Conservation (phyloP, 331 rosid species). For the Rhamnella rubrinervis region DNA sequence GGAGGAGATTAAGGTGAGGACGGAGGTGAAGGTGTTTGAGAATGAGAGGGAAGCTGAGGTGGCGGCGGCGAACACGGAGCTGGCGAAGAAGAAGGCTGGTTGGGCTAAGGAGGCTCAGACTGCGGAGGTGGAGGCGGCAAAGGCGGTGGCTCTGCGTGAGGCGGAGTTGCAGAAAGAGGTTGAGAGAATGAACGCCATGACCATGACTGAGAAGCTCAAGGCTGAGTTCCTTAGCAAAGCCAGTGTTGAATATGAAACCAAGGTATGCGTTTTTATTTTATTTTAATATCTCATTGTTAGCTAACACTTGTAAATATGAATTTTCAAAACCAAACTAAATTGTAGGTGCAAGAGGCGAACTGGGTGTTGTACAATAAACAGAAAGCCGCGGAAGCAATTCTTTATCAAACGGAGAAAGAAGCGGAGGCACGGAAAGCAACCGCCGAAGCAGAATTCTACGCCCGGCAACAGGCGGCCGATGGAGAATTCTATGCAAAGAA, state of each 20-base stretch:
- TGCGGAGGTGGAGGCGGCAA: background rate
- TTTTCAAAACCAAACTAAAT: background rate
- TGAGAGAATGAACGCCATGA: constrained; percentile 57
- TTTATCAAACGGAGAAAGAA: constrained; percentile 51
- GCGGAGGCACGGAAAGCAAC: constrained; percentile 51
- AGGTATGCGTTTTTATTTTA: constrained; percentile 7
- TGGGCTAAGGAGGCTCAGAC: constrained; percentile 20
- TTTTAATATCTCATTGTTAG: too few relatives aligned
- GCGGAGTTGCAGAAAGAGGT: constrained; percentile 61
- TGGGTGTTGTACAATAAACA: constrained; percentile 55
- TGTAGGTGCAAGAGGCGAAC: constrained; percentile 65
- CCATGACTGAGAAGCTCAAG: constrained; percentile 53
- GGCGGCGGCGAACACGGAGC: constrained; percentile 52
- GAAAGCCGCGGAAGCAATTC: constrained; percentile 48
- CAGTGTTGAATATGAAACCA: constrained; percentile 63
- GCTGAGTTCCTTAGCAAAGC: constrained; percentile 62
- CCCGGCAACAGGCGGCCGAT: constrained; percentile 55
- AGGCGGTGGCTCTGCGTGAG: constrained; percentile 50
- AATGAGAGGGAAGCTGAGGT: constrained; percentile 54
- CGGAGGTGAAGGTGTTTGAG: constrained; percentile 52
- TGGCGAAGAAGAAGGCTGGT: constrained; percentile 46
- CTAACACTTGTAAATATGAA: too few relatives aligned
- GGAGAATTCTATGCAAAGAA: constrained; percentile 50
- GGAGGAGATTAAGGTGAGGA: constrained; percentile 46
- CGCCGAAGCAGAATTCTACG: constrained; percentile 42